Base-by-base conservation (phyloP, 2,329 filamentous ascomycete species). In the Ramichloridium luteum region DNA sequence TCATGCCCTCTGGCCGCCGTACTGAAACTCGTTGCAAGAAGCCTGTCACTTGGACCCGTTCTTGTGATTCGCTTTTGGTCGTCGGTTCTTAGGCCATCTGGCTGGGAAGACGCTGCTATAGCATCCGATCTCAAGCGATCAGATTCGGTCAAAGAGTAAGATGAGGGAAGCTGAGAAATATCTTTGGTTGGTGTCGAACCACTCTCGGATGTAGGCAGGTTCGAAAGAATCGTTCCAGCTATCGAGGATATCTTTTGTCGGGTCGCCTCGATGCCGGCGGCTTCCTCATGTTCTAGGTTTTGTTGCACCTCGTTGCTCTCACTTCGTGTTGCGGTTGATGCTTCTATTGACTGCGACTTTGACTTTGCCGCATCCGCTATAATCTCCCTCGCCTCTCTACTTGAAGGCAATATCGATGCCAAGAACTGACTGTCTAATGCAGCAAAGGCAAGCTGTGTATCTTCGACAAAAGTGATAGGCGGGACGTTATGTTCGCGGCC, bases 361-460 rank as follows among this genome's bases (percentile, higher is more conserved):
- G 15, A 23, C 16, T 9, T 26, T 17, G 28, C 16, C 16, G 28
- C 10, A 14, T 12, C 14, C 12, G 20, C 16, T n/a, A n/a, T n/a
- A n/a, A n/a, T n/a, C n/a, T n/a, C n/a, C n/a, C n/a, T n/a, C n/a
- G n/a, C n/a, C n/a, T n/a, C n/a, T n/a, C n/a, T n/a, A n/a, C n/a
- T n/a, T n/a, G n/a, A n/a, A 17, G 35, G 31, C 22, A 31, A 15
- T 16, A 16, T 26, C 16, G 45, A 45, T 11, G 55, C 52, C 13
- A 46, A 38, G 2, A 64, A 30, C 27, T 65, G 59, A 28, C 58
- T 64, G 37, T 64, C 54, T 6, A 65, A 31, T 3, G 49, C 57
- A 18, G 50, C 45, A 25, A 49, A 50, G 11, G 58, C 61, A 14
- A 59, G 34, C 38, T 65, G 62, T 4, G 62, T 62, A 32, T 64